Conservation (phyloP, 2,329 filamentous ascomycete species). For the Beauveria caledonica region DNA sequence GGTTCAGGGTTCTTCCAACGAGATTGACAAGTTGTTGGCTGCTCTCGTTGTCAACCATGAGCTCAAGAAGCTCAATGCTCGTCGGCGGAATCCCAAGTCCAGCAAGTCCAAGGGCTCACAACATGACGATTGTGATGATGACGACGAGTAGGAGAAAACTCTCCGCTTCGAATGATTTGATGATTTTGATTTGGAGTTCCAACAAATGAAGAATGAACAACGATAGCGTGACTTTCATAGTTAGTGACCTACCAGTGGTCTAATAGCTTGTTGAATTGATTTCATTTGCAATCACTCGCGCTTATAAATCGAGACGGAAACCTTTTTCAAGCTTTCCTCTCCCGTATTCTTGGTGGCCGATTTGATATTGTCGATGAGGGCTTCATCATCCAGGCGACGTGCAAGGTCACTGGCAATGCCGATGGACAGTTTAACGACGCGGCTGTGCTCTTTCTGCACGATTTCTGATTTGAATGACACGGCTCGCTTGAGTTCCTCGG, state of each 20-base stretch:
- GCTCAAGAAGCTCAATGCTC: constrained; percentile 31
- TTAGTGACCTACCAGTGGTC: constrained; percentile 15
- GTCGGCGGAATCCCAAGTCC: constrained; percentile 22
- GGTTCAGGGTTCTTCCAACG: constrained; percentile 23
- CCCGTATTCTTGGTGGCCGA: constrained; percentile 25
- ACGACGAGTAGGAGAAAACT: constrained; percentile 16
- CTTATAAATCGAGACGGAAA: constrained; percentile 18
- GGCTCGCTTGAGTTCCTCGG: constrained; percentile 25
- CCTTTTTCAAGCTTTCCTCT: constrained; percentile 25
- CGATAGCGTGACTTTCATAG: constrained; percentile 14
- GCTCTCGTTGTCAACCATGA: constrained; percentile 31
- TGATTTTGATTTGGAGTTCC: constrained; percentile 9
- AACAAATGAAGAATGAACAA: background rate
- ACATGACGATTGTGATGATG: constrained; percentile 20
- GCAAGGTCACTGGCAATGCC: constrained; percentile 22
- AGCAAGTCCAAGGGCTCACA: constrained; percentile 19
- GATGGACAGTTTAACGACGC: constrained; percentile 30
- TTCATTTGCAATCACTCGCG: background rate
- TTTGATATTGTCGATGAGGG: constrained; percentile 27
- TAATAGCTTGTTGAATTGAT: constrained; percentile 3
- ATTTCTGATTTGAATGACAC: constrained; percentile 24
- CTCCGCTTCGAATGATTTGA: constrained; percentile 2
- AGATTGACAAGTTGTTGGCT: constrained; percentile 26
- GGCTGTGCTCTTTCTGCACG: constrained; percentile 21
- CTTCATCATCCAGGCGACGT: constrained; percentile 24